Evolutionary conservation across 495 filamentous ascomycete genomes (phyloP).

Genomic region (Haplographium delicatum): DNA sequence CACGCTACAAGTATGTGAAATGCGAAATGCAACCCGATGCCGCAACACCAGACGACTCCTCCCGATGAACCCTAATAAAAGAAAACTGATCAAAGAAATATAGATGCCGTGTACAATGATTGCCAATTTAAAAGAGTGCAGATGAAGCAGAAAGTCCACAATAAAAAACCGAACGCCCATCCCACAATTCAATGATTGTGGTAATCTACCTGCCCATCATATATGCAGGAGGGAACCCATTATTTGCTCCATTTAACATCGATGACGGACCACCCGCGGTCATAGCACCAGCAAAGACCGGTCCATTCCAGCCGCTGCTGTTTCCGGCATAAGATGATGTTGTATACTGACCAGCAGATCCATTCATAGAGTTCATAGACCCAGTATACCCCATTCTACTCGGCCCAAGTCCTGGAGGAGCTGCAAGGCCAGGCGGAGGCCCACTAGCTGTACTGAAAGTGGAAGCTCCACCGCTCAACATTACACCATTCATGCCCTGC

Average conservation of each 20-base stretch:
- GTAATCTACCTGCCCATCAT: conserved; percentile 53
- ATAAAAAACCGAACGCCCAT: conserved; percentile 3
- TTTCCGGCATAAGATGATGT: conserved; percentile 36
- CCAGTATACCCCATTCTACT: conserved; percentile 29
- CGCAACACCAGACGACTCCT: conserved; percentile 21
- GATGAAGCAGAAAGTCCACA: conserved; percentile 7
- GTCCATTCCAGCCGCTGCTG: conserved; percentile 39
- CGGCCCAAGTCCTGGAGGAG: conserved; percentile 60
- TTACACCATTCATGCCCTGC: conserved; percentile 50
- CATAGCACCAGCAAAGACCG: conserved; percentile 31
- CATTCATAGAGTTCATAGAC: conserved; percentile 31
- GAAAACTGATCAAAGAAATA: conserved; percentile 11
- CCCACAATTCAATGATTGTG: neutral
- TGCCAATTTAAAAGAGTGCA: conserved; percentile 12
- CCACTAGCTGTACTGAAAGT: conserved; percentile 68
- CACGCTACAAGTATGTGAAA: conserved; percentile 27
- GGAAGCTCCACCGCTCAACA: conserved; percentile 36
- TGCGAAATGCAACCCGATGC: conserved; percentile 25
- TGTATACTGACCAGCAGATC: conserved; percentile 38
- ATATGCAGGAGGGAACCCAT: conserved; percentile 48
- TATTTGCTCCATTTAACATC: conserved; percentile 41
- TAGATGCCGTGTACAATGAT: conserved; percentile 1
- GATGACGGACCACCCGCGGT: conserved; percentile 34
- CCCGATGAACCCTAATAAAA: conserved; percentile 15
- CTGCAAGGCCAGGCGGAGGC: conserved; percentile 66